These are phyloP conservation scores for Penicillium daleae DNA, from an alignment of 495 filamentous ascomycete genomes.

Conservation along the genomic window DNA sequence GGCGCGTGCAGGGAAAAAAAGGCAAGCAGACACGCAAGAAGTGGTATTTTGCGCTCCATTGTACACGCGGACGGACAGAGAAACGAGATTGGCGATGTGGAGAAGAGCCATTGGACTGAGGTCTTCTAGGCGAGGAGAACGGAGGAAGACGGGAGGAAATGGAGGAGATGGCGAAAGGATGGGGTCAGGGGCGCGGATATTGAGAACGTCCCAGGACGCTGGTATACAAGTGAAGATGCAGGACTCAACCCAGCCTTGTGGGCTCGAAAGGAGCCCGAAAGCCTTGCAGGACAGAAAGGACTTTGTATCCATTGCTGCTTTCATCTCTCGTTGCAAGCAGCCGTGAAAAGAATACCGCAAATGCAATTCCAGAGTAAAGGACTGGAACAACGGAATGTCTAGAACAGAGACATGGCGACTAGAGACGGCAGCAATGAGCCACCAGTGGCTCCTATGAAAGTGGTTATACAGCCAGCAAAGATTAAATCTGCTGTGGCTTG, in stretches of 20 bases:
- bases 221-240: neutral
- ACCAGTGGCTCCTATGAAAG: neutral
- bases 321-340: neutral
- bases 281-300: neutral
- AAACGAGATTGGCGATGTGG: constrained; percentile 22
- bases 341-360: neutral
- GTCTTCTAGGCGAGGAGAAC: neutral
- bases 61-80: constrained; percentile 38
- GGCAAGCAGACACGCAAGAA: constrained; percentile 35
- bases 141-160: constrained; percentile 5
- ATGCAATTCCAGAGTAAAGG: neutral
- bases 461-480: neutral
- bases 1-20: constrained; percentile 9
- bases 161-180: constrained; percentile 1
- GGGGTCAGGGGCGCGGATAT: neutral
- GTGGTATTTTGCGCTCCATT: constrained; percentile 56
- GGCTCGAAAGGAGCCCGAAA: neutral
- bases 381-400: neutral
- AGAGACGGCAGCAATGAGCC: neutral
- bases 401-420: neutral
- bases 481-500: constrained; percentile 46
- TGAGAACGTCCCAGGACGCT: neutral
- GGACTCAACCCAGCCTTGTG: neutral
- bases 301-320: neutral
- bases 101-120: constrained; percentile 5